Base-by-base conservation (phyloP, 805 yeast genomes). In the Schwanniomyces vanrijiae region DNA sequence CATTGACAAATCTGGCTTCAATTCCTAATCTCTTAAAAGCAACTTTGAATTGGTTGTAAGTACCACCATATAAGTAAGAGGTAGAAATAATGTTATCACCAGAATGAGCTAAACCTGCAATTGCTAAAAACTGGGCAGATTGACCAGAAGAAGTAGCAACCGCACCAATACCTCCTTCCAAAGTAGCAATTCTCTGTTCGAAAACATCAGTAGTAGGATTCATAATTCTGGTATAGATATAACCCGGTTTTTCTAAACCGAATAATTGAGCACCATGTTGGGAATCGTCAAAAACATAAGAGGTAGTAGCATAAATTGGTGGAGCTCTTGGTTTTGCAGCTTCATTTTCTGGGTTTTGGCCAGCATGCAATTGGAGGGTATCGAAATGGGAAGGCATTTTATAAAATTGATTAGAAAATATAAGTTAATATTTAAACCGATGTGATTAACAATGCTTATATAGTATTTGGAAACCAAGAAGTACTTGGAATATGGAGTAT, bases 111-210 rank as follows among this genome's bases (percentile, higher is more conserved):
- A 90, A 77, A 47, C 89, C 89, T 29, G 88, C 78, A 64, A 90
- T 75, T 18, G 97, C 96, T 49, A 87, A 64, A 55, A 90, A 82
- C 67, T 91, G 97, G 22, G 98, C 97, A 45, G 97, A 92, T 72
- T 91, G 97, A 52, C 99, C 99, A n/a, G 97, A 90, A 19, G 96
- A 69, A 21, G 86, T 85, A 5, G 96, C 95, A 46, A 92, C 71
- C 3, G 96, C 98, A 49, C 87, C 96, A 43, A 83, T 84, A 62
- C 98, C 99, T 48, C 87, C 86, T 71, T 92, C 99, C 50, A 92
- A 79, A 43, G 95, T 95, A 45, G 97, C 95, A 50, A 92, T 78
- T 72, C 99, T 81, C 65, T 88, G 82, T 71, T 92, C 99, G 53
- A 92, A 87, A 21, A 88, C 92, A 59, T 87, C 96, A 48, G 79